Base-by-base conservation (phyloP, 2,329 filamentous ascomycete genomes). In the Fusarium tupiense region DNA sequence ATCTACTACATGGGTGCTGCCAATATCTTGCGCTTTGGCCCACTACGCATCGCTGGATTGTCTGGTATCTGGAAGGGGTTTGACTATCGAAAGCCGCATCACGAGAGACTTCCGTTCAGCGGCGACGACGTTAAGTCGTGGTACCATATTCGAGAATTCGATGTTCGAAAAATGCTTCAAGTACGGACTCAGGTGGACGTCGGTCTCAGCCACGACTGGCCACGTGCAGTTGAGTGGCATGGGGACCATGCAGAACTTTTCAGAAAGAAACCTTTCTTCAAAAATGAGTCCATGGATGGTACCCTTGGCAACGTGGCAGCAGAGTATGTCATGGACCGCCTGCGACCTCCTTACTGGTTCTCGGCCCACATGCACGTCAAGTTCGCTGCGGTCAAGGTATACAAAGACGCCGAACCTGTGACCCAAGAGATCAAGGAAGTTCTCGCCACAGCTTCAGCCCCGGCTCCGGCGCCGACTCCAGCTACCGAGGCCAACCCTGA, bases 1-100 rank as follows among this genome's bases (percentile, higher is more conserved):
- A 98, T 99, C 73, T 99, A 98, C 86, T 99, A 98, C 84, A 88
- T 98, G 82, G 96, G 96, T 56, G 94, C 95, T 40, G 94, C 96
- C 68, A 98, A 97, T 80, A 92, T 99, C 14, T 81, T 99, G 46
- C 91, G 92, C 24, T 86, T 97, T 38, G 96, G 96, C 1, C 92
- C 94, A 3, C 84, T 99, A 56, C 91, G 96, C 29, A 97, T 99
- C 71, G 94, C 94, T 41, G 96, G 93, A 10, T 86, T 98, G 81
- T 96, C 94, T 61, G 96, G 96, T 11, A 99, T 99, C 73, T 99
- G 94, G 93, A 98, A 98, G 82, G 93, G 91, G 5, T 93, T 92
- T 78, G 92, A 98, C 83, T 99, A 97, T 83, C 89, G 90, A 70
- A 95, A 93, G 81, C 86, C 92, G 16, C 96, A 98, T 80, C 89